Base-by-base conservation (phyloP, 257 asterid genomes). In the Vinca minor region DNA sequence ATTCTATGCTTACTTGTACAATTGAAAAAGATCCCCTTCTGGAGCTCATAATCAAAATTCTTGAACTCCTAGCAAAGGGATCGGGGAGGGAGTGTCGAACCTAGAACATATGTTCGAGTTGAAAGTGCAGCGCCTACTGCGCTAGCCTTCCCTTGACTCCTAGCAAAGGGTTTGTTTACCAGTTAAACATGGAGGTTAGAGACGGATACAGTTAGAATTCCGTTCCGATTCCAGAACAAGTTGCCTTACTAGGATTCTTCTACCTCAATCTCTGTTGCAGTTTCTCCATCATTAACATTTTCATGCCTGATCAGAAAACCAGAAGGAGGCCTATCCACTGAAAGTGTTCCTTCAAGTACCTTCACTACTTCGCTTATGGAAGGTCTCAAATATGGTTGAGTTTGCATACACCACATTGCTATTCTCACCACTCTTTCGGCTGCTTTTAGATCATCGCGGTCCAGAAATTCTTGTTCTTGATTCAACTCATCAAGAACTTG, bases 341-440 rank as follows among this genome's bases (percentile, higher is more conserved):
- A 85, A 13, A 83, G 82, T 8, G 83, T 77, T 47, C 94, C 94
- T 67, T 85, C 87, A 6, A 85, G 76, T 10, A 85, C 93, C 82
- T 85, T 85, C 15, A 83, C 82, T 69, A 83, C 94, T 70, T 85
- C 94, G 6, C 82, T 77, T 1, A 82, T 81, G 0, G 89, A 76
- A 52, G 94, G 94, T 61, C 94, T 83, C 82, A 81, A 21, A 67
- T 77, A 83, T 6, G 87, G 83, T 64, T 79, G 84, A 25, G 45
- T 70, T 65, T 85, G 90, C 88, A 79, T 83, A 59, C 94, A 85
- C 90, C 94, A 83, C 3, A 85, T 76, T 0, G 94, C 77, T 15
- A 85, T 85, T 38, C 87, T 76, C 4, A 65, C 73, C 28, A 83
- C 82, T 74, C 90, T 77, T 70, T 81, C 90, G 3, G 75, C 62